A percentile compares a stretch with the other conserved stretches of the same genome.
Conservation (phyloP, 1,284 basidiomycete genomes). For the Ceratobasidium sp. region DNA sequence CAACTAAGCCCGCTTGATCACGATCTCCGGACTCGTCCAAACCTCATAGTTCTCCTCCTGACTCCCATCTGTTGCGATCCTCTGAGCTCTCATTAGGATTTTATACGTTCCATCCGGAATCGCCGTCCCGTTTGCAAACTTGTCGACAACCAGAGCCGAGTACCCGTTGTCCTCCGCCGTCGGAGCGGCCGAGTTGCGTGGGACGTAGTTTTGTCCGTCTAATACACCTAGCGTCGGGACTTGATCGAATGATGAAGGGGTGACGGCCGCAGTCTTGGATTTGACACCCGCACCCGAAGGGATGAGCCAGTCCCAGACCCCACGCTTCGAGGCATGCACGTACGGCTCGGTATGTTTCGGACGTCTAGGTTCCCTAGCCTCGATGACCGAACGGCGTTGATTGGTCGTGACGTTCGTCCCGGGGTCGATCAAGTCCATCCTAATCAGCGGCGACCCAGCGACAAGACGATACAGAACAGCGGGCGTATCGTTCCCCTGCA, state of each 20-base stretch:
- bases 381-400: not conserved
- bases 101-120: conserved; percentile 50
- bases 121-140: conserved; percentile 47
- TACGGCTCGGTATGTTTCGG: not conserved
- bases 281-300: not conserved
- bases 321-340: conserved; percentile 25
- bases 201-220: conserved; percentile 17
- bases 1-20: conserved; percentile 16
- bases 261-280: not conserved
- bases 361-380: not conserved
- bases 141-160: not conserved
- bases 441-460: conserved; percentile 57
- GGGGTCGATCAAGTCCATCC: conserved; percentile 57
- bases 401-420: not conserved
- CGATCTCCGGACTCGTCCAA: conserved; percentile 45
- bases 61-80: conserved; percentile 43
- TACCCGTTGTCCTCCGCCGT: conserved; percentile 30
- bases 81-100: conserved; percentile 44
- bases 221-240: conserved; percentile 17
- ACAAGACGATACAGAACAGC: conserved; percentile 53
- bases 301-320: conserved; percentile 5
- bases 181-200: conserved; percentile 11
- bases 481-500: conserved; percentile 49
- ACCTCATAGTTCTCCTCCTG: conserved; percentile 47
- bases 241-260: conserved; percentile 4